Conservation (phyloP, 371 early-diverging fungal species). For the Rhizopus stolonifer region DNA sequence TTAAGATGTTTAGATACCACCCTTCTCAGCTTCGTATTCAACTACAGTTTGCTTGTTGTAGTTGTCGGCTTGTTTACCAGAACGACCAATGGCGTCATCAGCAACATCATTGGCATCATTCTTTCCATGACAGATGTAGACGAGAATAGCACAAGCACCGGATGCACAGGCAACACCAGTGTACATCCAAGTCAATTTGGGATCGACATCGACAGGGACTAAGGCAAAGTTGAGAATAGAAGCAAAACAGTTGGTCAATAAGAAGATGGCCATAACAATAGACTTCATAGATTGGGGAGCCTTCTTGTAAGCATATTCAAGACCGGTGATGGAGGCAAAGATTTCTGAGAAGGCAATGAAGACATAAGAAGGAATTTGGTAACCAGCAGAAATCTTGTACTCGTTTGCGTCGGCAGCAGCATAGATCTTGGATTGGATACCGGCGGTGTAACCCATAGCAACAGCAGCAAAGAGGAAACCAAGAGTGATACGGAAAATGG, state of each 20-base stretch:
- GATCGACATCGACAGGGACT: slow-evolving; percentile 66
- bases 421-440: slow-evolving; percentile 71
- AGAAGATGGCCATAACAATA: slow-evolving; percentile 69
- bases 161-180: slow-evolving; percentile 42
- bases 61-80: slow-evolving; percentile 2
- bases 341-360: slow-evolving; percentile 70
- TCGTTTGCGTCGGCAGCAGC: not conserved
- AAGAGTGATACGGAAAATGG: slow-evolving; percentile 67
- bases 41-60: slow-evolving; percentile 5
- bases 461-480: slow-evolving; percentile 68
- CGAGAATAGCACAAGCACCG: slow-evolving; percentile 21
- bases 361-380: slow-evolving; percentile 68
- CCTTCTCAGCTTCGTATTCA: slow-evolving; percentile 27
- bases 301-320: slow-evolving; percentile 79
- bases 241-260: slow-evolving; percentile 70
- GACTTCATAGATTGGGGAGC: slow-evolving; percentile 77
- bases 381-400: slow-evolving; percentile 59
- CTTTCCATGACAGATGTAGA: slow-evolving; percentile 32
- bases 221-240: slow-evolving; percentile 66
- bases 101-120: slow-evolving; percentile 26
- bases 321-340: slow-evolving; percentile 73
- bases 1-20: slow-evolving; percentile 1
- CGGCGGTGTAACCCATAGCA: slow-evolving; percentile 71
- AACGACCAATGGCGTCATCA: slow-evolving; percentile 34
- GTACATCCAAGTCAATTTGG: slow-evolving; percentile 68